Base-by-base conservation (phyloP, 176 grass and related monocot species). In the Tuctoria greenei region DNA sequence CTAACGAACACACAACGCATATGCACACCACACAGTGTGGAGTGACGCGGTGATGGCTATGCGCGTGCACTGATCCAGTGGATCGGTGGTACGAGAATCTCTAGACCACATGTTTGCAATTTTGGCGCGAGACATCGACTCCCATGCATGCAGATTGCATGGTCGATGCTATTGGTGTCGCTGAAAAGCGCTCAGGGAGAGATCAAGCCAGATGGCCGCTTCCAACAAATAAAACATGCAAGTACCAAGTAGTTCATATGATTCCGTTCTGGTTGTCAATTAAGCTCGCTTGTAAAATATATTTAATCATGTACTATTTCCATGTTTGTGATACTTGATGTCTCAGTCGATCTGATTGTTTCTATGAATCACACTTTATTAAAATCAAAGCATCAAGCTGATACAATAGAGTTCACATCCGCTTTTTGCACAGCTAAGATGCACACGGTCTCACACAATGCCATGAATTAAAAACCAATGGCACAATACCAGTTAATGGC, bases 71-170 rank as follows among this genome's bases (percentile, higher is more conserved):
- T 6, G 2, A 31, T 45, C 12, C n/a, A n/a, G n/a, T n/a, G n/a
- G n/a, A n/a, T n/a, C n/a, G 5, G 65, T 21, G n/a, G 4, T 60
- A 64, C 60, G 72, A 74, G 56, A 61, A 61, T 61, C 59, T 60
- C 55, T 74, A 24, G n/a, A 44, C 72, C 39, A 74, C 56, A 44
- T 28, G 72, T 74, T 31, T 74, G 15, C 52, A 42, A 42, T 17
- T 59, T 58, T n/a, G n/a, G n/a, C n/a, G n/a, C n/a, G n/a, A n/a
- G n/a, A n/a, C n/a, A n/a, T n/a, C n/a, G n/a, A n/a, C n/a, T n/a
- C n/a, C n/a, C n/a, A 36, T 12, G 2, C 2, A 47, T 16, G 45
- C 45, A 47, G 45, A 47, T 47, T 47, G 45, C 10, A 31, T 31
- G 45, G 16, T 47, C 14, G 11, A 15, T 34, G 11, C 36, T 71